Evolutionary conservation across 495 filamentous ascomycete genomes (phyloP), one percentile per base, ranked within the genome.

Genomic region (Peziza echinospora): DNA sequence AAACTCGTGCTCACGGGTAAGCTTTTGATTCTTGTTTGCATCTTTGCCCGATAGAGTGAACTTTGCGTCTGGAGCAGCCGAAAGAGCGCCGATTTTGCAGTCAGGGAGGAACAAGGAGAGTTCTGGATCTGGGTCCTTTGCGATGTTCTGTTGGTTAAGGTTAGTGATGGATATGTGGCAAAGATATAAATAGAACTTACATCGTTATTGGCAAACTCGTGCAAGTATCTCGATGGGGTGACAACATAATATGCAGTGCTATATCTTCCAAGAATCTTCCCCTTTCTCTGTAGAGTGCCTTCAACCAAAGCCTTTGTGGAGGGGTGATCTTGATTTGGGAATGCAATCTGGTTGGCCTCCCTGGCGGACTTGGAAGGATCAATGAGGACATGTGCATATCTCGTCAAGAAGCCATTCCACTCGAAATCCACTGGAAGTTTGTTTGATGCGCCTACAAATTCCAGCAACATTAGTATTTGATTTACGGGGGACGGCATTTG

Each of bases 41-140:
- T 96, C 84, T 64, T 96, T 97, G 54, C 89, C 91, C 67, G 93
- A 93, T 60, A 97, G 68, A 54, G 72, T 79, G 75, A 97, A 94
- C 60, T 92, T 93, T 37, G 78, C 85, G 51, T 68, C 72, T 34
- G 84, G 68, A 11, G 41, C 41, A 16, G 49, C 46, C 1, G 49
- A 52, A 11, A 60, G 46, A 4, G 69, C 68, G 47, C 86, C 83
- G 47, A 96, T 69, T 21, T 73, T 63, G 56, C 86, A 91, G 58
- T 97, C 91, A 40, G 89, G 89, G 6, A 97, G 74, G 60, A 84
- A 97, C 46, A 97, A 76, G 21, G 80, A 84, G 7, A 85, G 66
- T 60, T 96, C 85, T 0, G 87, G 91, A 21, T 65, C 62, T 5
- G 87, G 85, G 49, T 97, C 91, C 53, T 71, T 62, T 58, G 26